Percentiles rank a stretch among this genome's conserved stretches.
Evolutionary conservation across 768 basidiomycete species (phyloP).

Genomic region (Psilocybe sp.): DNA sequence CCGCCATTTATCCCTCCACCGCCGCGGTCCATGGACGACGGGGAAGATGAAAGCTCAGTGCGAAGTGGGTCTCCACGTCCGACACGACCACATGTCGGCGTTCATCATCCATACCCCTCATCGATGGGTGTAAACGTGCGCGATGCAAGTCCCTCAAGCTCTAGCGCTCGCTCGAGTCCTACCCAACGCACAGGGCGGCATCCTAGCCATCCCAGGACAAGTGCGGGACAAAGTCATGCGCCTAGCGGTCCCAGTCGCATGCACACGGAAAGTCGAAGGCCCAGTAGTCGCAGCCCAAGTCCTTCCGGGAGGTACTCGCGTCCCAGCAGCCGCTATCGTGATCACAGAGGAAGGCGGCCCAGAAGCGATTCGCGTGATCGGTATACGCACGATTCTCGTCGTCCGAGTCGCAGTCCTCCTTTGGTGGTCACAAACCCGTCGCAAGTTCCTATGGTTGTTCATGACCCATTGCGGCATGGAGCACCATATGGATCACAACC

Average conservation of each 20-base stretch:
- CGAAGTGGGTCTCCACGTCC: no score
- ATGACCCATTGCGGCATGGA: constrained; percentile 5
- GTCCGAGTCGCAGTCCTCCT: constrained; percentile 6
- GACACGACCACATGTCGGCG: no score
- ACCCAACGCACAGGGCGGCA: background rate
- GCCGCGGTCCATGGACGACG: background rate
- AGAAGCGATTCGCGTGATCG: constrained; percentile 4
- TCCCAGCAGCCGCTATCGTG: constrained; percentile 1
- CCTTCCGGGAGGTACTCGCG: constrained; percentile 10
- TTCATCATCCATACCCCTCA: no score
- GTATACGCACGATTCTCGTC: constrained; percentile 1
- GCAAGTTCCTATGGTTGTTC: constrained; percentile 13
- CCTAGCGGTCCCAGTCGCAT: constrained; percentile 9
- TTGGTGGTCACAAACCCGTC: constrained; percentile 17
- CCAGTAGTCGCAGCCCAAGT: constrained; percentile 16
- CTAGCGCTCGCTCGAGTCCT: constrained; percentile 8
- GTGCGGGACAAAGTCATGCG: constrained; percentile 4
- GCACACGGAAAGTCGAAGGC: constrained; percentile 9
- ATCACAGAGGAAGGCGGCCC: constrained; percentile 14
- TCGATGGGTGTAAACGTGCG: no score
- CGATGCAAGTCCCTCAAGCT: no score
- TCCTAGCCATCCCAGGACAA: no score
- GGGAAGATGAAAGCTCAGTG: no score
- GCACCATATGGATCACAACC: no score
- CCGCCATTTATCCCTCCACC: constrained; percentile 22